Evolutionary conservation across 192 early-diverging fungal genomes (phyloP), one percentile per base, ranked within the genome.

Genomic region (Entomortierella chlamydospora): DNA sequence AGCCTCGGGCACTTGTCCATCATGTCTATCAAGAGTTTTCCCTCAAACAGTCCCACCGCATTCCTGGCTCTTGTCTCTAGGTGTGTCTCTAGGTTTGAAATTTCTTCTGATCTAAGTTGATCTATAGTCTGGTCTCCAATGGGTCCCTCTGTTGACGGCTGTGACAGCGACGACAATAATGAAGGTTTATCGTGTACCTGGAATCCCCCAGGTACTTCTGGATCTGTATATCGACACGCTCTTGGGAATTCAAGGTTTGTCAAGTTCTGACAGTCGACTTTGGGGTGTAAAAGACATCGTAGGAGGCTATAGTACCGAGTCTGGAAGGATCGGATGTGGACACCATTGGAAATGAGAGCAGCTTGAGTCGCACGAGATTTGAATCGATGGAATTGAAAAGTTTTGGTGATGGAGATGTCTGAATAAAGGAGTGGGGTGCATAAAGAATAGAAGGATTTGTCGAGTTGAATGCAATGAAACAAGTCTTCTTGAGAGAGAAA

Each of bases 381-480:
- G 33, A 78, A 78, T 20, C 61, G 43, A 25, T 70, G 49, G 13
- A 70, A 70, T 61, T 70, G 66, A 26, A 42, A 23, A 2, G 29
- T 33, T 18, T 18, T 60, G 8, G 49, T 28, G 53, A 78, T 70
- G n/a, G 29, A 18, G 20, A 78, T 78, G 53, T 29, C 37, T 13
- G 47, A 52, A 34, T 68, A 78, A 34, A 78, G 74, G 29, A 64
- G 37, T 6, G 67, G 61, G 29, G 52, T 64, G 26, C 52, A 64
- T 0, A 57, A 56, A 5, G 31, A 22, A 39, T 78, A 43, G 52
- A 67, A 70, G 6, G 20, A 43, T 2, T 31, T 22, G 11, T 51
- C 63, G 23, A 78, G 29, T 4, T 49, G 53, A 11, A 59, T 8
- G 52, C 66, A 70, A 34, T 59, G 43, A n/a, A 64, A 26, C 33